Percentiles rank a stretch among this genome's conserved stretches.
Conservation (phyloP, 2,329 filamentous ascomycete species). For the Curvularia lunata region DNA sequence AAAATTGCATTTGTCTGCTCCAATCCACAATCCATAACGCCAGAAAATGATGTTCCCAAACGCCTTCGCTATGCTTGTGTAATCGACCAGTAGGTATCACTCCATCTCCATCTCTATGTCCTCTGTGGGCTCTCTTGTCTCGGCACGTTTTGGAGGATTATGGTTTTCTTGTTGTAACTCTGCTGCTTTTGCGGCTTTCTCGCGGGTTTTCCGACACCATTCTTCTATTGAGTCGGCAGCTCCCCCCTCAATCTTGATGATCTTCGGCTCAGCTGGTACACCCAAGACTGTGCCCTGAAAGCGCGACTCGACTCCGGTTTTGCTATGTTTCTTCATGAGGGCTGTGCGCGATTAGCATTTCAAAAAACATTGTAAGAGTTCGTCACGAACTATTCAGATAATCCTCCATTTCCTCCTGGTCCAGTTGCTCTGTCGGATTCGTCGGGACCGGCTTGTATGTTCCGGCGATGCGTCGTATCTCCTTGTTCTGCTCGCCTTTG, state of each 20-base stretch:
- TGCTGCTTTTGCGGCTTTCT: slow-evolving; percentile 35
- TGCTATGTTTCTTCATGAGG: slow-evolving; percentile 91
- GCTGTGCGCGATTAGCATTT: slow-evolving; percentile 55
- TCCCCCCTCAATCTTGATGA: slow-evolving; percentile 80
- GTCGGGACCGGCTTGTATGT: slow-evolving; percentile 56
- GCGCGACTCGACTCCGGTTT: slow-evolving; percentile 83
- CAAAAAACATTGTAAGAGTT: background rate
- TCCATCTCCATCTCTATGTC: slow-evolving; percentile 38
- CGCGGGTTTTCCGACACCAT: slow-evolving; percentile 59
- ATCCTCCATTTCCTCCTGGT: slow-evolving; percentile 54
- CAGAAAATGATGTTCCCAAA: slow-evolving; percentile 28
- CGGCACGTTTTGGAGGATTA: slow-evolving; percentile 24
- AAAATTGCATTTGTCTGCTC: background rate
- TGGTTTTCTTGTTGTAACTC: slow-evolving; percentile 32
- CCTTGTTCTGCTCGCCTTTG: slow-evolving; percentile 72
- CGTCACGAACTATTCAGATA: slow-evolving; percentile 52
- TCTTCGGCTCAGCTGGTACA: slow-evolving; percentile 71
- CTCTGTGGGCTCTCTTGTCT: slow-evolving; percentile 27
- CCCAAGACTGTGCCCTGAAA: slow-evolving; percentile 86
- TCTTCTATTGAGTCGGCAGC: slow-evolving; percentile 69
- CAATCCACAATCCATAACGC: slow-evolving; percentile 13
- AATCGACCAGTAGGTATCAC: slow-evolving; percentile 21
- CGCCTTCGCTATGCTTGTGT: slow-evolving; percentile 47
- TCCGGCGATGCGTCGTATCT: slow-evolving; percentile 81
- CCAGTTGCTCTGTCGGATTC: slow-evolving; percentile 56